phyloP scores from a whole-genome alignment of 2,329 filamentous ascomycete genomes.

The Penicillium italicum region DNA sequence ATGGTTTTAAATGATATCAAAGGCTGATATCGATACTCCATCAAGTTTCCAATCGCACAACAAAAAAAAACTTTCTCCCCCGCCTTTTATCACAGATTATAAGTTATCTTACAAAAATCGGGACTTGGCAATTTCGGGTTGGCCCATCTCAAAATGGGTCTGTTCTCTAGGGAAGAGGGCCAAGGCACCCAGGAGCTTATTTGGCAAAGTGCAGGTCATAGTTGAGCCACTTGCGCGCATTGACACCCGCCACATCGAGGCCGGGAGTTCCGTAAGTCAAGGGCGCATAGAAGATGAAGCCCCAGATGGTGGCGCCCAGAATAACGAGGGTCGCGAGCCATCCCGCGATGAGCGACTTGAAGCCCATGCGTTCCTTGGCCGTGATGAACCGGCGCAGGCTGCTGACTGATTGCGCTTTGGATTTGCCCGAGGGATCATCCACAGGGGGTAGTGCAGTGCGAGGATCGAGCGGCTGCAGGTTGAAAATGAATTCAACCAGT shows the following conservation, averaged over 20 bases:
- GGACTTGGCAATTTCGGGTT: conserved; percentile 2
- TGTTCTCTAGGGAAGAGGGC: neutral
- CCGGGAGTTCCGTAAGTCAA: conserved; percentile 94
- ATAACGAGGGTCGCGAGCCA: conserved; percentile 78
- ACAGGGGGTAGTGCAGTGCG: conserved; percentile 49
- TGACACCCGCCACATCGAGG: conserved; percentile 71
- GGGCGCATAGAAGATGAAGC: conserved; percentile 92
- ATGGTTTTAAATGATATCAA: neutral
- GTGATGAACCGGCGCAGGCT: conserved; percentile 58
- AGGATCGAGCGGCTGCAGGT: conserved; percentile 64
- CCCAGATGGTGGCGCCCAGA: conserved; percentile 63
- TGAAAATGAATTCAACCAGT: conserved; percentile 93
- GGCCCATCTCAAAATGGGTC: neutral
- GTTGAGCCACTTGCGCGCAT: conserved; percentile 87
- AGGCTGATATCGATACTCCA: neutral
- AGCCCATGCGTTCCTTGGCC: conserved; percentile 76
- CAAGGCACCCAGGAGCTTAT: conserved; percentile 48
- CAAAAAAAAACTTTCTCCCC: conserved; percentile 1
- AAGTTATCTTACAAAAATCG: conserved; percentile 15
- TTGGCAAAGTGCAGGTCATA: conserved; percentile 99
- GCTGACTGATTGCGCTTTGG: conserved; percentile 39
- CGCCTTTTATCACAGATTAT: conserved; percentile 9
- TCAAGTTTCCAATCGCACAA: neutral
- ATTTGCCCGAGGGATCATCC: conserved; percentile 39
- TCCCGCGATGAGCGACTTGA: conserved; percentile 69